A percentile compares a stretch with the other conserved stretches of the same genome.
These are phyloP conservation scores for Scenedesmus sp. DNA, from an alignment of 163 green algal species.

Conservation along the genomic window DNA sequence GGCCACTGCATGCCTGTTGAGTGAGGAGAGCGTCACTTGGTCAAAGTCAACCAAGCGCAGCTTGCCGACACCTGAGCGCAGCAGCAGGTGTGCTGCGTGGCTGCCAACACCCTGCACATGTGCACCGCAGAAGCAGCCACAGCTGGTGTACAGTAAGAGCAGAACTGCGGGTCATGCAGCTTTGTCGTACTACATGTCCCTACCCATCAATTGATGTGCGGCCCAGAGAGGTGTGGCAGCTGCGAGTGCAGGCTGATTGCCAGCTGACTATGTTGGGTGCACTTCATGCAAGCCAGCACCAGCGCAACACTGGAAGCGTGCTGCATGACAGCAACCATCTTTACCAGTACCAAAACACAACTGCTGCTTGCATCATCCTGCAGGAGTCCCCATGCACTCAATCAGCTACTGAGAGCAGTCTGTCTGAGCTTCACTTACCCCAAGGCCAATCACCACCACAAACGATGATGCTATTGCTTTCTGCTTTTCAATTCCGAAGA, in stretches of 20 bases:
- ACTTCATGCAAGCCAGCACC: background rate
- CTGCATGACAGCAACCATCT: background rate
- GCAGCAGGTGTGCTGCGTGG: slow-evolving; percentile 94
- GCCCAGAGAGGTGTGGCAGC: background rate
- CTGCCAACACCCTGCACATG: slow-evolving; percentile 90
- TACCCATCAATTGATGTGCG: background rate
- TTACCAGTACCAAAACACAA: background rate
- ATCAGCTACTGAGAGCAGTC: background rate
- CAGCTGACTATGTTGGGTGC: background rate
- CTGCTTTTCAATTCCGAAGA: slow-evolving; percentile 92
- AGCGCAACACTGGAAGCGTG: background rate
- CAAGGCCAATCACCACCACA: slow-evolving; percentile 96
- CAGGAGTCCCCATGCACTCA: background rate
- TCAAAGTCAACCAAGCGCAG: slow-evolving; percentile 98
- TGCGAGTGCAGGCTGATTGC: background rate
- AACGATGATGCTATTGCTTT: slow-evolving; percentile 79
- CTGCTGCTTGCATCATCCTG: background rate
- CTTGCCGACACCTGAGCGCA: slow-evolving; percentile 91
- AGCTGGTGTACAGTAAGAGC: too few species aligned
- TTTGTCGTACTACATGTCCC: background rate
- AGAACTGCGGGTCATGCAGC: too few species aligned
- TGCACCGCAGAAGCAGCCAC: background rate
- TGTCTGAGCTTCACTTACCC: slow-evolving; percentile 71
- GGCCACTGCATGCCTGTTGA: slow-evolving; percentile 97
- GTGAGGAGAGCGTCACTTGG: slow-evolving; percentile 95